Evolutionary conservation across 2,329 filamentous ascomycete species (phyloP).

Genomic region (Fusarium verticillioides): DNA sequence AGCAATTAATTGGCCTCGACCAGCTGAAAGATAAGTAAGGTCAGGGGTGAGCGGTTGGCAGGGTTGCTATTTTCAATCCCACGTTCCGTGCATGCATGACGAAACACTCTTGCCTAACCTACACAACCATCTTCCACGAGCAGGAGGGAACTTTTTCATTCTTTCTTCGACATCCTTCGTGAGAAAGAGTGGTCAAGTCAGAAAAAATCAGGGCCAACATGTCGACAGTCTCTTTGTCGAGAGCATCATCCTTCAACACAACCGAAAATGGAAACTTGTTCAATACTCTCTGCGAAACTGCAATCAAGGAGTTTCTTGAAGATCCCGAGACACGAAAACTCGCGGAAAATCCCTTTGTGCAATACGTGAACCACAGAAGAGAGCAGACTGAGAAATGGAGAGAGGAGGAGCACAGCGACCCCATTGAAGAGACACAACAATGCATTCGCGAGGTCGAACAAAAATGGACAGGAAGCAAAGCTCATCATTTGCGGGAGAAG

Average conservation of each 20-base stretch:
- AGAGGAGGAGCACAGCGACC: background rate
- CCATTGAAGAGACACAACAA: background rate
- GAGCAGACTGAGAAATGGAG: background rate
- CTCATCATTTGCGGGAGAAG: background rate
- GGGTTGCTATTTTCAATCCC: background rate
- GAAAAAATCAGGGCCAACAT: background rate
- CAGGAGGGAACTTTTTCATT: too few species aligned
- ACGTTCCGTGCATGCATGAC: background rate
- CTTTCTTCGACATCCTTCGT: background rate
- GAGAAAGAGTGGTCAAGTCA: too few species aligned
- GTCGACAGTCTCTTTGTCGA: background rate
- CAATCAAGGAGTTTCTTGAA: background rate
- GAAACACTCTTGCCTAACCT: background rate
- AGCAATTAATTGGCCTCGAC: background rate
- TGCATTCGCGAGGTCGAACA: background rate
- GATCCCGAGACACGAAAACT: background rate
- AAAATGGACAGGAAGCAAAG: background rate
- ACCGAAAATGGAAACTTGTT: background rate
- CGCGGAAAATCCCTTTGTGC: background rate
- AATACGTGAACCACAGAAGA: background rate
- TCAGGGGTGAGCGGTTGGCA: background rate
- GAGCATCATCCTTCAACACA: background rate
- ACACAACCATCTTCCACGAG: background rate
- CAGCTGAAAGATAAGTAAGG: background rate
- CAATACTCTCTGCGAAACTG: background rate